These are phyloP conservation scores for Amyloporia xantha DNA, from an alignment of 768 basidiomycete genomes.

Conservation along the genomic window DNA sequence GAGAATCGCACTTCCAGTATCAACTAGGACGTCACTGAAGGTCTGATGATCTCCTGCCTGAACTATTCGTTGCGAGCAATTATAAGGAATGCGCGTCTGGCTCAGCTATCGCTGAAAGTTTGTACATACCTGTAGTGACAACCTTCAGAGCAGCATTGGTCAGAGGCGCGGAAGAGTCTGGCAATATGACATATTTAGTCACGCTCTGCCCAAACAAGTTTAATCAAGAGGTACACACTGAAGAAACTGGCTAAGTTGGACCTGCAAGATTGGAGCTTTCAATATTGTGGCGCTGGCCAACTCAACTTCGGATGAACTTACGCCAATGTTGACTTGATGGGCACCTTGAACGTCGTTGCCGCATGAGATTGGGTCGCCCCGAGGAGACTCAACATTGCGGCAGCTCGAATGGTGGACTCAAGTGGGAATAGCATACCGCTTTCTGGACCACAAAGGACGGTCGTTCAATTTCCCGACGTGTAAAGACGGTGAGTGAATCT, in stretches of 20 bases:
- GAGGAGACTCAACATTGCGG: neutral
- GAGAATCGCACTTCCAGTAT: slow-evolving; percentile 9
- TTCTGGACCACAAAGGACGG: too few relatives aligned
- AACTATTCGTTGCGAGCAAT: neutral
- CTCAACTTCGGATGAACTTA: neutral
- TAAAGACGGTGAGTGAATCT: too few relatives aligned
- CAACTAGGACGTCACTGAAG: slow-evolving; percentile 4
- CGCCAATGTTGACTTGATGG: neutral
- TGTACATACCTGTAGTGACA: slow-evolving; percentile 2
- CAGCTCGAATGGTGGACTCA: neutral
- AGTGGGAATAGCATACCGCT: too few relatives aligned
- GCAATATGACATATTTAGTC: too few relatives aligned
- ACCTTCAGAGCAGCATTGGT: slow-evolving; percentile 5
- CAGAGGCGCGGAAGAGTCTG: slow-evolving; percentile 1
- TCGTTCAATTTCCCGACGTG: too few relatives aligned
- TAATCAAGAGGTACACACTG: neutral
- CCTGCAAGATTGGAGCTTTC: neutral
- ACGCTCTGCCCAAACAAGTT: neutral
- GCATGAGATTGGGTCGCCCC: neutral
- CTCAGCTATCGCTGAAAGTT: too few relatives aligned
- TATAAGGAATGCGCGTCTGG: too few relatives aligned
- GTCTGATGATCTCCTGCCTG: slow-evolving; percentile 7
- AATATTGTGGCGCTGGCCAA: too few relatives aligned
- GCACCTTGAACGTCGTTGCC: neutral
- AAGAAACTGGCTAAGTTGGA: neutral